phyloP scores from a whole-genome alignment of 2,329 filamentous ascomycete genomes.

The Lachnellula suecica region DNA sequence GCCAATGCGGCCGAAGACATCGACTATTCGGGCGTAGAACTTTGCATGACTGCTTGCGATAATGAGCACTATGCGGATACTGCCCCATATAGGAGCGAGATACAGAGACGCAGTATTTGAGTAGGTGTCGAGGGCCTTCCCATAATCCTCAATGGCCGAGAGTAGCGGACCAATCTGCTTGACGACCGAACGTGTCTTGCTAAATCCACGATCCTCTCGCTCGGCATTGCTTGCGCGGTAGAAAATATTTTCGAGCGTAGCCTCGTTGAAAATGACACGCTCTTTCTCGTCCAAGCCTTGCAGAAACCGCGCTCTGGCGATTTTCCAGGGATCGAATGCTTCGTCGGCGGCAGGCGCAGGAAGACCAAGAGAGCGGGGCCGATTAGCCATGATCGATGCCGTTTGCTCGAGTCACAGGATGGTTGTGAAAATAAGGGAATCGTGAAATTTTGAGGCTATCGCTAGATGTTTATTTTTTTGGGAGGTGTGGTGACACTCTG shows the following conservation, averaged over 20 bases:
- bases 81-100: constrained; percentile 15
- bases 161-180: constrained; percentile 8
- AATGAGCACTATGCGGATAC: constrained; percentile 11
- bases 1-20: constrained; percentile 12
- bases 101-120: constrained; percentile 8
- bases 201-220: constrained; percentile 6
- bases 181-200: not conserved
- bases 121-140: constrained; percentile 12
- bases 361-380: not conserved
- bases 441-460: not conserved
- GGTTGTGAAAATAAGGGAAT: not conserved
- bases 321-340: constrained; percentile 9
- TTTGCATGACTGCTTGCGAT: constrained; percentile 5
- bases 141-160: constrained; percentile 7
- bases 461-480: not conserved
- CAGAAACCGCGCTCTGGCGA: constrained; percentile 13
- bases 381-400: not conserved
- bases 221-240: constrained; percentile 11
- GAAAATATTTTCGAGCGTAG: constrained; percentile 18
- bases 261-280: constrained; percentile 10
- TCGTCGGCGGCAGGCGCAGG: not conserved
- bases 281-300: constrained; percentile 11
- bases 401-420: not conserved
- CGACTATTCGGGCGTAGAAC: constrained; percentile 9
- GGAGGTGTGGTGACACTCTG: not conserved